Evolutionary conservation across 1,139 yeast genomes (phyloP).

Genomic region (Scheffersomyces segobiensis): DNA sequence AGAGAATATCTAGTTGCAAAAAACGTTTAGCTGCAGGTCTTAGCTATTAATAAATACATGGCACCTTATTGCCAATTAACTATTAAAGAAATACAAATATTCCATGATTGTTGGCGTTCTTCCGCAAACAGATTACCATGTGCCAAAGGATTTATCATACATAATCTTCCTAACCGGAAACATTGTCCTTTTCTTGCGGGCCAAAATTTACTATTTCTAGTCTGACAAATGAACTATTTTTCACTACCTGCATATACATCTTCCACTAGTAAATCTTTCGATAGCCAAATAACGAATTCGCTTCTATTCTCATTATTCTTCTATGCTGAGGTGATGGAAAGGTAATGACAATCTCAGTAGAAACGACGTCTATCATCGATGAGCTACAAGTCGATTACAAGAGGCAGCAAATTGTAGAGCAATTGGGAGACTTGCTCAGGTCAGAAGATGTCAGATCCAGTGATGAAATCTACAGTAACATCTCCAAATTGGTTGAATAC

Average conservation of each 20-base stretch:
- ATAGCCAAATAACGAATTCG: not conserved
- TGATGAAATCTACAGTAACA: conserved; percentile 5
- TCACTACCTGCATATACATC: not conserved
- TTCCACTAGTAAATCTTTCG: not conserved
- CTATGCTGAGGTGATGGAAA: not conserved
- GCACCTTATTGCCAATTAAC: no score
- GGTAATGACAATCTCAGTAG: not conserved
- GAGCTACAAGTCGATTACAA: not conserved
- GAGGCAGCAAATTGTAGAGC: not conserved
- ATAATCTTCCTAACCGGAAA: no score
- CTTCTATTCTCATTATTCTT: not conserved
- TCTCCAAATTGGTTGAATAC: conserved; percentile 7
- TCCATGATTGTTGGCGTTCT: no score
- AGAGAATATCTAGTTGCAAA: not conserved
- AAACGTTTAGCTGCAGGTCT: not conserved
- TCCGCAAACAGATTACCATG: no score
- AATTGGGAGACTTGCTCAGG: not conserved
- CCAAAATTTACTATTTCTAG: not conserved
- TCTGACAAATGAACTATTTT: not conserved
- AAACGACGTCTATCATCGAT: not conserved
- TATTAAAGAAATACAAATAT: no score
- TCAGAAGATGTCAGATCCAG: not conserved
- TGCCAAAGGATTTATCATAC: no score
- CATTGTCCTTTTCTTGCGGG: not conserved
- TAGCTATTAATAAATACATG: no score